Conservation (phyloP, 2,329 filamentous ascomycete species). For the Cordyceps farinosa region DNA sequence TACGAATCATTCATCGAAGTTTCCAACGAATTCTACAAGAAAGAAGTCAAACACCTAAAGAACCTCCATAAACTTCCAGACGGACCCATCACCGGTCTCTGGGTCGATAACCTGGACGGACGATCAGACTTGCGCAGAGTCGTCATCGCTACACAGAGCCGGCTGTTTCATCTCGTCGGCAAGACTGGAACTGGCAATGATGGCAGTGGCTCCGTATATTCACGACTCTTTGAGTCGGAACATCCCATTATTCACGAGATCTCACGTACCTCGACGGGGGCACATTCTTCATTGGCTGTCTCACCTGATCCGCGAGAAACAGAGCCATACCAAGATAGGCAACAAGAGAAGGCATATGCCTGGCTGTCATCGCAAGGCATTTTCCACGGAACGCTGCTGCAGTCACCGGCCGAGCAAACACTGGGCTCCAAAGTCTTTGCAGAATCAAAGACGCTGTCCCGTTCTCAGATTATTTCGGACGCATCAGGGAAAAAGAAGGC, state of each 20-base stretch:
- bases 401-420: slow-evolving; percentile 54
- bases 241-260: slow-evolving; percentile 74
- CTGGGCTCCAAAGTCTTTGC: slow-evolving; percentile 73
- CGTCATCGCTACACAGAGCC: slow-evolving; percentile 73
- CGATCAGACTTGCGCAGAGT: slow-evolving; percentile 70
- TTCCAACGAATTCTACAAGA: slow-evolving; percentile 88
- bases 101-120: slow-evolving; percentile 71
- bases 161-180: slow-evolving; percentile 77
- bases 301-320: slow-evolving; percentile 68
- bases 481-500: slow-evolving; percentile 61
- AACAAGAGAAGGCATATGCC: slow-evolving; percentile 73
- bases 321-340: slow-evolving; percentile 53
- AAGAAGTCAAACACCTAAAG: slow-evolving; percentile 90
- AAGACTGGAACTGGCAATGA: slow-evolving; percentile 72
- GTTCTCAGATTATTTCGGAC: slow-evolving; percentile 69
- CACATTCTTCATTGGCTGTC: slow-evolving; percentile 63
- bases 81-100: slow-evolving; percentile 79
- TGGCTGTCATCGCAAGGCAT: slow-evolving; percentile 89
- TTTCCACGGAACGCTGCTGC: slow-evolving; percentile 76
- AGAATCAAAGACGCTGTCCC: slow-evolving; percentile 73
- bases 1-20: slow-evolving; percentile 96
- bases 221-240: slow-evolving; percentile 83
- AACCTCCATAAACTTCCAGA: slow-evolving; percentile 78
- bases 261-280: slow-evolving; percentile 52
- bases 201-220: slow-evolving; percentile 80